Conservation (phyloP, 1,139 yeast genomes). For the Yamadazyma jaroonii region DNA sequence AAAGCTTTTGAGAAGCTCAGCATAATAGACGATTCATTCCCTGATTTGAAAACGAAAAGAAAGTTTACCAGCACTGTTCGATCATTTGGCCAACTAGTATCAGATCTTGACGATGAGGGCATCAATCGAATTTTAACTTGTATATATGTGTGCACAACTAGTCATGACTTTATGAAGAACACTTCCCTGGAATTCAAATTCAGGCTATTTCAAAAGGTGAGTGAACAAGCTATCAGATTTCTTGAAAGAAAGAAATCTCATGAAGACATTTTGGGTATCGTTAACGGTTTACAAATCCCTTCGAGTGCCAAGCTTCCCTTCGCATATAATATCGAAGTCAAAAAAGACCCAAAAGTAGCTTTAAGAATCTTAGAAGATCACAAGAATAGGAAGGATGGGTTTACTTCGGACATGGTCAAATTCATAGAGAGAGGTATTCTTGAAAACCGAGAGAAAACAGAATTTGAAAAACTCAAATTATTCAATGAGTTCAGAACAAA, state of each 20-base stretch:
- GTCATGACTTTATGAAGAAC: not conserved
- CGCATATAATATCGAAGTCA: constrained; percentile 2
- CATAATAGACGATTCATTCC: not conserved
- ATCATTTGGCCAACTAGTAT: constrained; percentile 29
- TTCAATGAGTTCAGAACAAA: constrained; percentile 9
- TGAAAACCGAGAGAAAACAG: not conserved
- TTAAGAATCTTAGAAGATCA: constrained; percentile 5
- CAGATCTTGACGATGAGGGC: constrained; percentile 19
- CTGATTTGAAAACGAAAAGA: constrained; percentile 14
- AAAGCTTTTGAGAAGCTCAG: constrained; percentile 9
- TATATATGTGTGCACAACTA: not conserved
- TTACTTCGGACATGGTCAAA: constrained; percentile 7
- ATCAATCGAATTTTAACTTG: constrained; percentile 5
- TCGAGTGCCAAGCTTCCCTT: not conserved
- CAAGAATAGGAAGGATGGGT: constrained; percentile 6
- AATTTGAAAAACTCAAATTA: constrained; percentile 4
- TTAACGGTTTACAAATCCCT: not conserved
- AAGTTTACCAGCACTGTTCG: constrained; percentile 26
- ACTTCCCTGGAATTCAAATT: constrained; percentile 1
- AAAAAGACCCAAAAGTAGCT: constrained; percentile 5
- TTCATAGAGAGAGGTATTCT: constrained; percentile 13
- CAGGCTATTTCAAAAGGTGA: constrained; percentile 5
- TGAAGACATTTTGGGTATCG: not conserved
- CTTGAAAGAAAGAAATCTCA: constrained; percentile 4
- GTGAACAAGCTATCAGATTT: constrained; percentile 8